Percentiles rank a stretch among this genome's conserved stretches.
These are phyloP conservation scores for Mycena galericulata DNA, from an alignment of 768 basidiomycete genomes.

Conservation along the genomic window DNA sequence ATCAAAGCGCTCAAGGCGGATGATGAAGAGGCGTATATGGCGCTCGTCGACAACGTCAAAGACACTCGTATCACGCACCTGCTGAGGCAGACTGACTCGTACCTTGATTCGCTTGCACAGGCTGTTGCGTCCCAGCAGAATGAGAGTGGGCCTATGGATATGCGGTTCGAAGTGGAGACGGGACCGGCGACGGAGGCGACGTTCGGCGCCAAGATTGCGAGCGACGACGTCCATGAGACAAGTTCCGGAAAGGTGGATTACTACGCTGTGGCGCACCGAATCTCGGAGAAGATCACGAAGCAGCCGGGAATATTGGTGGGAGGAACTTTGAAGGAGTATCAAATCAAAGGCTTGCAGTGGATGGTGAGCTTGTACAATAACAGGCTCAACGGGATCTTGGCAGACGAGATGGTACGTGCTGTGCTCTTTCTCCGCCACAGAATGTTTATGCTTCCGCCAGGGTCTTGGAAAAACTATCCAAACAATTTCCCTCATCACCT, in stretches of 20 bases:
- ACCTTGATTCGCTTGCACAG: slow-evolving; percentile 94
- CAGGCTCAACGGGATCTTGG: slow-evolving; percentile 92
- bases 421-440: slow-evolving; percentile 8
- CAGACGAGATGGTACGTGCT: slow-evolving; percentile 87
- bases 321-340: slow-evolving; percentile 94
- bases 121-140: slow-evolving; percentile 94
- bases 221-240: slow-evolving; percentile 68
- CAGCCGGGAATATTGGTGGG: slow-evolving; percentile 85
- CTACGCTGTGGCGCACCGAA: slow-evolving; percentile 94
- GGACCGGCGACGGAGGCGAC: slow-evolving; percentile 88
- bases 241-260: slow-evolving; percentile 90
- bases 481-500: slow-evolving; percentile 94
- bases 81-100: slow-evolving; percentile 92
- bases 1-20: slow-evolving; percentile 96
- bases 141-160: slow-evolving; percentile 62
- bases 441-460: slow-evolving; percentile 49
- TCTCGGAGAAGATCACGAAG: slow-evolving; percentile 84
- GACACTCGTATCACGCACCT: slow-evolving; percentile 99
- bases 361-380: slow-evolving; percentile 99
- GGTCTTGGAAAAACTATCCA: slow-evolving; percentile 97
- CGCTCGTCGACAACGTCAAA: slow-evolving; percentile 98
- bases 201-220: slow-evolving; percentile 84
- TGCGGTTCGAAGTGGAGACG: slow-evolving; percentile 71
- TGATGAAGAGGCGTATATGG: slow-evolving; percentile 99
- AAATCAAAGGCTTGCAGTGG: slow-evolving; percentile 96